These are phyloP conservation scores for Dendrobium officinale DNA, from an alignment of 106 monocot genomes.

Conservation along the genomic window DNA sequence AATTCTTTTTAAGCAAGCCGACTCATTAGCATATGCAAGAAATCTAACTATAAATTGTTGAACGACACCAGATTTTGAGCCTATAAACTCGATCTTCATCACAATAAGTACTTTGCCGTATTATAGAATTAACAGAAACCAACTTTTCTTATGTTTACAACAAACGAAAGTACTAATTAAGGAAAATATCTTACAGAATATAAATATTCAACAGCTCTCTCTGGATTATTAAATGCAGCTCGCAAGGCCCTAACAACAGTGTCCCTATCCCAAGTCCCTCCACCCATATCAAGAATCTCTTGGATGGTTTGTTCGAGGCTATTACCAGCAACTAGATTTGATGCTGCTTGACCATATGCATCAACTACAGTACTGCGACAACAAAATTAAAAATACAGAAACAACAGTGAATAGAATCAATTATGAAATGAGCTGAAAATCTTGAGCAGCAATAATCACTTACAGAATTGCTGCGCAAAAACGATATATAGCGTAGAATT, in stretches of 20 bases:
- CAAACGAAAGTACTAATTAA: neutral
- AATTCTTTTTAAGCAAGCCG: too few relatives aligned
- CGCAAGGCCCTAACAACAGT: conserved; percentile 76
- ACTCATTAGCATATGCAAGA: too few relatives aligned
- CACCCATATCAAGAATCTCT: conserved; percentile 82
- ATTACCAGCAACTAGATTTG: conserved; percentile 74
- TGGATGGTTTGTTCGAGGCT: conserved; percentile 62
- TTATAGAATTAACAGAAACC: neutral
- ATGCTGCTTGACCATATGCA: conserved; percentile 72
- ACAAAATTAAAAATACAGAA: neutral
- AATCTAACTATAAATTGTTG: too few relatives aligned
- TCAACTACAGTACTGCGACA: conserved; percentile 35
- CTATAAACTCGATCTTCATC: neutral
- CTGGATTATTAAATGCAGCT: conserved; percentile 89
- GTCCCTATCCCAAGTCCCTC: conserved; percentile 81
- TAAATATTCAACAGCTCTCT: conserved; percentile 84
- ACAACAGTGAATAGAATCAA: neutral
- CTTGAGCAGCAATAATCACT: neutral
- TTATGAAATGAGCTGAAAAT: neutral
- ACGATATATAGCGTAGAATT: neutral
- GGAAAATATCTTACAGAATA: conserved; percentile 56
- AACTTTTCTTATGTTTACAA: neutral
- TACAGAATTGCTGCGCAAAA: neutral
- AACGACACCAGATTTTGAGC: too few relatives aligned
- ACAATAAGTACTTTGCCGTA: neutral